Conservation (phyloP, 495 filamentous ascomycete species). For the Geopyxis carbonaria region DNA sequence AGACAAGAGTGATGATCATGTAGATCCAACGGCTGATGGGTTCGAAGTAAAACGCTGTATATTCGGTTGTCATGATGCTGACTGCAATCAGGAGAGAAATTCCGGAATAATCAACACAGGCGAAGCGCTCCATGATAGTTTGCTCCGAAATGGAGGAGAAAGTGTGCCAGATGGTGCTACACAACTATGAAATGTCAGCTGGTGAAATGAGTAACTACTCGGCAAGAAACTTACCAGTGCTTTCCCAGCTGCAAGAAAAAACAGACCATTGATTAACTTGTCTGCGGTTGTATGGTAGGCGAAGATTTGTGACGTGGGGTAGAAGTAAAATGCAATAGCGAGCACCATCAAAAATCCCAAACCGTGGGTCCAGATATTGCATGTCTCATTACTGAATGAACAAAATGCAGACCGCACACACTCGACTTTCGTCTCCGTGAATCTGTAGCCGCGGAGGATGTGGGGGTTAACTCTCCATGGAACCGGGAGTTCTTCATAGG, state of each 20-base stretch:
- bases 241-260: conserved; percentile 95
- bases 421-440: conserved; percentile 70
- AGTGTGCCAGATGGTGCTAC: conserved; percentile 92
- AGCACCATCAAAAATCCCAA: conserved; percentile 77
- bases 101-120: conserved; percentile 96
- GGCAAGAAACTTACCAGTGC: too few species aligned
- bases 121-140: conserved; percentile 79
- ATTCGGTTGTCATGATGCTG: conserved; percentile 95
- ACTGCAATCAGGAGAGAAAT: conserved; percentile 93
- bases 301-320: conserved; percentile 74
- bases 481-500: conserved; percentile 73
- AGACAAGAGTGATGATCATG: conserved; percentile 59
- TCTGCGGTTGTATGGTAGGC: conserved; percentile 70
- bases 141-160: conserved; percentile 92
- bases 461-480: conserved; percentile 94
- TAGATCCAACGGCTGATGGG: conserved; percentile 74
- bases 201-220: too few species aligned
- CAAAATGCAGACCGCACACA: conserved; percentile 66
- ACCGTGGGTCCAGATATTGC: conserved; percentile 96
- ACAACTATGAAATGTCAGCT: too few species aligned
- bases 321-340: conserved; percentile 89
- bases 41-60: conserved; percentile 97
- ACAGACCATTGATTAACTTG: conserved; percentile 72
- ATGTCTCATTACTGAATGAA: conserved; percentile 69
- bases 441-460: conserved; percentile 80